Conservation (phyloP, 2,329 filamentous ascomycete genomes). For the Alternaria incomplexa region DNA sequence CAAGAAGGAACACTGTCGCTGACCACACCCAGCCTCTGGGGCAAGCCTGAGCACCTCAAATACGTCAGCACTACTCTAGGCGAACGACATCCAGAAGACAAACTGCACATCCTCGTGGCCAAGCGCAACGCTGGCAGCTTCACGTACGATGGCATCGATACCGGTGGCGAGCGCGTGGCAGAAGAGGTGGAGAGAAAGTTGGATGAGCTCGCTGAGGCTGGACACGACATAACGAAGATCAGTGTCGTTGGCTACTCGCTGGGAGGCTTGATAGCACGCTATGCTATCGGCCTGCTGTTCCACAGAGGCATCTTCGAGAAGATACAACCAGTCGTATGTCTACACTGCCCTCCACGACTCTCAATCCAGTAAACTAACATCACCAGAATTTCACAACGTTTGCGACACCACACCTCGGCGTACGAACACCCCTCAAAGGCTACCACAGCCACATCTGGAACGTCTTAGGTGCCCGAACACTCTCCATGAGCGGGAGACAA, state of each 20-base stretch:
- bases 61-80: slow-evolving; percentile 71
- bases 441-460: slow-evolving; percentile 65
- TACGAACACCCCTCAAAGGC: slow-evolving; percentile 53
- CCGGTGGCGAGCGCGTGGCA: slow-evolving; percentile 70
- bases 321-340: slow-evolving; percentile 77
- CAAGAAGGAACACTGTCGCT: slow-evolving; percentile 9
- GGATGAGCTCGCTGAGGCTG: slow-evolving; percentile 61
- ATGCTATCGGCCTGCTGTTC: slow-evolving; percentile 83
- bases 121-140: slow-evolving; percentile 76
- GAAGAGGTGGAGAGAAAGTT: slow-evolving; percentile 68
- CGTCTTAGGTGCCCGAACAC: slow-evolving; percentile 77
- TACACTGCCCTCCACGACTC: slow-evolving; percentile 21
- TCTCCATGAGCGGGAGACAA: slow-evolving; percentile 85
- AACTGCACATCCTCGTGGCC: slow-evolving; percentile 72
- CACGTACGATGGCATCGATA: slow-evolving; percentile 71
- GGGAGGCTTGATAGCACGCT: slow-evolving; percentile 84
- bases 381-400: slow-evolving; percentile 90
- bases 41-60: slow-evolving; percentile 75
- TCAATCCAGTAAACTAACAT: slow-evolving; percentile 14
- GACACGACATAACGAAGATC: slow-evolving; percentile 77
- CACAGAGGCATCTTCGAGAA: slow-evolving; percentile 80
- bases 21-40: slow-evolving; percentile 68
- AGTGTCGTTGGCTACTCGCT: slow-evolving; percentile 90
- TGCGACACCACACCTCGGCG: slow-evolving; percentile 74
- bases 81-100: slow-evolving; percentile 64